Percentiles rank a stretch among this genome's conserved stretches.
Conservation (phyloP, 306 rosid genomes). For the Psophocarpus tetragonolobus region DNA sequence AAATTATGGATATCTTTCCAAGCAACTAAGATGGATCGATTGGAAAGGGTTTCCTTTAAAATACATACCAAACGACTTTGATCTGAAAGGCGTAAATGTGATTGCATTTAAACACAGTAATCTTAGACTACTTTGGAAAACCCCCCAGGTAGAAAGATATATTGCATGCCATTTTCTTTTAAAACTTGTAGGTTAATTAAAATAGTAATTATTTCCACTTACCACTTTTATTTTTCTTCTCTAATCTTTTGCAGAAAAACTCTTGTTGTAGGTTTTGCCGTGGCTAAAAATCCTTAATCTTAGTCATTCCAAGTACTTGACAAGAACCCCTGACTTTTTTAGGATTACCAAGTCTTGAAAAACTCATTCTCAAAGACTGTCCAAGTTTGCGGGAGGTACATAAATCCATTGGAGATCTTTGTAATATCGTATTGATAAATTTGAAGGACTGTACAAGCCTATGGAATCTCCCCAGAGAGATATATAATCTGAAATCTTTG, state of each 20-base stretch:
- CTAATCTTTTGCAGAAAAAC: background rate
- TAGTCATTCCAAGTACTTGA: background rate
- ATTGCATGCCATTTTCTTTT: background rate
- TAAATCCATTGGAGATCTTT: conserved; percentile 29
- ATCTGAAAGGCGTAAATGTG: conserved; percentile 23
- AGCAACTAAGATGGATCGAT: background rate
- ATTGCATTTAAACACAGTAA: conserved; percentile 34
- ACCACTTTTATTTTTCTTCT: background rate
- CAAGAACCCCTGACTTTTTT: background rate
- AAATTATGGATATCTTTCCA: background rate
- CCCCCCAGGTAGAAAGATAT: conserved; percentile 36
- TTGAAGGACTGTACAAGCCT: conserved; percentile 10
- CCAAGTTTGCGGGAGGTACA: conserved; percentile 25
- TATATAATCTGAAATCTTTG: conserved; percentile 33
- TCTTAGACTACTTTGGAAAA: conserved; percentile 33
- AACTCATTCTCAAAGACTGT: conserved; percentile 25
- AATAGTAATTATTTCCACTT: background rate
- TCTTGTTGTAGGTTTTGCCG: background rate
- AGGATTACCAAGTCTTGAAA: conserved; percentile 27
- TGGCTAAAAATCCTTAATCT: background rate
- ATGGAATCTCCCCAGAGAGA: background rate
- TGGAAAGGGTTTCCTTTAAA: conserved; percentile 29
- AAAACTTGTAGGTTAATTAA: background rate
- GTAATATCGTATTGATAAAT: background rate
- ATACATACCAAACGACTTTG: conserved; percentile 21